These are phyloP conservation scores for Neofusicoccum sp. DNA, from an alignment of 2,329 filamentous ascomycete genomes.

Conservation along the genomic window DNA sequence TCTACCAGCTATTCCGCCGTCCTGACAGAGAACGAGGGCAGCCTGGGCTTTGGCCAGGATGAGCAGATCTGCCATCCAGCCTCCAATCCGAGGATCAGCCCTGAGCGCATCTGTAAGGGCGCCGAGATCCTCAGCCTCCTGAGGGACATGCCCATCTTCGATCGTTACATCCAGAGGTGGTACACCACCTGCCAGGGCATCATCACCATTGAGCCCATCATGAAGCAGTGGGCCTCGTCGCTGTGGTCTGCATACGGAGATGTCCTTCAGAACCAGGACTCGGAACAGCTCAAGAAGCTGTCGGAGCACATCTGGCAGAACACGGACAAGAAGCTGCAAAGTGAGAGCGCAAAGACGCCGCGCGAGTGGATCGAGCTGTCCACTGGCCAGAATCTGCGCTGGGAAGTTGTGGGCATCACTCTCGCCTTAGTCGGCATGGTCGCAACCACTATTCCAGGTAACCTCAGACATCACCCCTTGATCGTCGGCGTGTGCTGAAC, in stretches of 20 bases:
- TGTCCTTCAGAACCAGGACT: conserved; percentile 27
- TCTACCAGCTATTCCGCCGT: conserved; percentile 21
- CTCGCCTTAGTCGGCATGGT: conserved; percentile 40
- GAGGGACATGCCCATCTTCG: conserved; percentile 30
- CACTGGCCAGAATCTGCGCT: conserved; percentile 45
- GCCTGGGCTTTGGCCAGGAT: neutral
- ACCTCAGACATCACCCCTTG: neutral
- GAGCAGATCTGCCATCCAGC: neutral
- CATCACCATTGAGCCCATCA: conserved; percentile 39
- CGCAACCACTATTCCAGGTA: conserved; percentile 35
- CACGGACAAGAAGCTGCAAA: conserved; percentile 39
- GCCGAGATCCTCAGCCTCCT: conserved; percentile 32
- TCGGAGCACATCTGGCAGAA: conserved; percentile 48
- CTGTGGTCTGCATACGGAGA: conserved; percentile 35
- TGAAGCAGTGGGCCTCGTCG: conserved; percentile 33
- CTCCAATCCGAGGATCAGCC: conserved; percentile 4
- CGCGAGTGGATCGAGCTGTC: conserved; percentile 41
- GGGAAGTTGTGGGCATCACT: conserved; percentile 48
- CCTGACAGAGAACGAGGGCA: conserved; percentile 20
- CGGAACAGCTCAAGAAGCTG: conserved; percentile 36
- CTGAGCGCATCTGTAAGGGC: conserved; percentile 32
- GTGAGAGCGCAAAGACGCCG: conserved; percentile 42
- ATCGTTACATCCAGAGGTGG: conserved; percentile 37
- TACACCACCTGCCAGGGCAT: conserved; percentile 35
- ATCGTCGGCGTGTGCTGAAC: neutral